Evolutionary conservation across 441 rosid genomes (phyloP).

Genomic region (Corymbia calophylla): DNA sequence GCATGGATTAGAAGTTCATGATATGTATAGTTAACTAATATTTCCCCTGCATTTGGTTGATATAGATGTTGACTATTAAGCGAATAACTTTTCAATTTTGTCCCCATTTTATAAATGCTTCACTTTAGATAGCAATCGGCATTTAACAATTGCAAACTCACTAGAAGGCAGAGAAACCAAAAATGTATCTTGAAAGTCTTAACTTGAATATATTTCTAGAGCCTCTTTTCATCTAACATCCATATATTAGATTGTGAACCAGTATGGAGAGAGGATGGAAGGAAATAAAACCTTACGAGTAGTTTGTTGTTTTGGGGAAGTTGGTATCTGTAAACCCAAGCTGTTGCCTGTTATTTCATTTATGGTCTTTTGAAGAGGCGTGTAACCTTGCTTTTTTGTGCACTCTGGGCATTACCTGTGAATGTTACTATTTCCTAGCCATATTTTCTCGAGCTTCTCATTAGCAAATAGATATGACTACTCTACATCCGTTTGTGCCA

Average conservation of each 20-base stretch:
- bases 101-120: neutral
- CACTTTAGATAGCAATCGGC: neutral
- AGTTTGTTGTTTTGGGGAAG: neutral
- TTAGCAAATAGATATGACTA: neutral
- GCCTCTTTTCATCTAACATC: neutral
- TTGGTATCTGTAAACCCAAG: neutral
- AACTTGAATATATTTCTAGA: neutral
- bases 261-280: neutral
- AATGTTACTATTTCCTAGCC: neutral
- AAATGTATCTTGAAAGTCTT: neutral
- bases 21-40: neutral
- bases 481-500: neutral
- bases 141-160: neutral
- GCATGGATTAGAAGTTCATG: neutral
- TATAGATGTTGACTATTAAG: neutral
- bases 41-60: neutral
- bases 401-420: neutral
- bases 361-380: neutral
- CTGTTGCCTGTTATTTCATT: neutral
- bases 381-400: neutral
- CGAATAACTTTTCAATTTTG: neutral
- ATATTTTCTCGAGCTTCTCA: neutral
- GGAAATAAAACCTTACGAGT: neutral
- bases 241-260: neutral
- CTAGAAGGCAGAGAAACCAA: neutral